Percentiles rank a stretch among this genome's conserved stretches.
Conservation (phyloP, 331 rosid species). For the Quercus phellos region DNA sequence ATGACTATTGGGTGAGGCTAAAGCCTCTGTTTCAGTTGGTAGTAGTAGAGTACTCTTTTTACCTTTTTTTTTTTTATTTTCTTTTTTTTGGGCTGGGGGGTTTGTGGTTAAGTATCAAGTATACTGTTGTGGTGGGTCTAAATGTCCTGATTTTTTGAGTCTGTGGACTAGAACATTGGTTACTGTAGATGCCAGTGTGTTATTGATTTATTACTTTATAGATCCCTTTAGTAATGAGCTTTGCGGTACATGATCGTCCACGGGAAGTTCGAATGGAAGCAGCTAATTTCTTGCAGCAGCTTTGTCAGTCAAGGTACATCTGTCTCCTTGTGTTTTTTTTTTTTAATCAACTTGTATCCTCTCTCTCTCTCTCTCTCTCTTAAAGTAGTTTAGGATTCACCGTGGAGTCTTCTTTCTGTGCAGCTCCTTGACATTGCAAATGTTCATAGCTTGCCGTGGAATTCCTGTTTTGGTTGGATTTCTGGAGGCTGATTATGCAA, state of each 20-base stretch:
- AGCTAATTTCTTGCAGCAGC: slow-evolving; percentile 88
- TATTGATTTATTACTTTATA: slow-evolving; percentile 35
- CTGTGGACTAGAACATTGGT: not conserved
- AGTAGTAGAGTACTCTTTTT: not conserved
- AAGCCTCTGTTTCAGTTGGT: not conserved
- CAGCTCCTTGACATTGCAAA: slow-evolving; percentile 96
- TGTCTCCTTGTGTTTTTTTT: slow-evolving; percentile 1
- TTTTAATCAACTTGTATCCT: not conserved
- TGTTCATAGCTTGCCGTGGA: slow-evolving; percentile 98
- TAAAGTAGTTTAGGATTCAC: slow-evolving; percentile 19
- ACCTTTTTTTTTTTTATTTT: not conserved
- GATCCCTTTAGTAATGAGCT: slow-evolving; percentile 90
- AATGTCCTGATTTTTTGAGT: not conserved
- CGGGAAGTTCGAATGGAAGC: slow-evolving; percentile 99
- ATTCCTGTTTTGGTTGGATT: slow-evolving; percentile 97
- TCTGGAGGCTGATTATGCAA: slow-evolving; percentile 96
- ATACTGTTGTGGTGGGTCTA: not conserved
- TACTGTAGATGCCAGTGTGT: slow-evolving; percentile 17
- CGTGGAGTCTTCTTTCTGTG: slow-evolving; percentile 20
- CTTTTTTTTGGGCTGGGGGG: not conserved
- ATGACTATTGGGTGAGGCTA: slow-evolving; percentile 11
- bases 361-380: not conserved
- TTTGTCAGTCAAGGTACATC: slow-evolving; percentile 90
- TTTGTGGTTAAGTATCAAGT: not conserved
- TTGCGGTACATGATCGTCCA: slow-evolving; percentile 86